Percentiles rank a stretch among this genome's conserved stretches.
phyloP scores from a whole-genome alignment of 208 protist genomes.

The Porcisia deanei region DNA sequence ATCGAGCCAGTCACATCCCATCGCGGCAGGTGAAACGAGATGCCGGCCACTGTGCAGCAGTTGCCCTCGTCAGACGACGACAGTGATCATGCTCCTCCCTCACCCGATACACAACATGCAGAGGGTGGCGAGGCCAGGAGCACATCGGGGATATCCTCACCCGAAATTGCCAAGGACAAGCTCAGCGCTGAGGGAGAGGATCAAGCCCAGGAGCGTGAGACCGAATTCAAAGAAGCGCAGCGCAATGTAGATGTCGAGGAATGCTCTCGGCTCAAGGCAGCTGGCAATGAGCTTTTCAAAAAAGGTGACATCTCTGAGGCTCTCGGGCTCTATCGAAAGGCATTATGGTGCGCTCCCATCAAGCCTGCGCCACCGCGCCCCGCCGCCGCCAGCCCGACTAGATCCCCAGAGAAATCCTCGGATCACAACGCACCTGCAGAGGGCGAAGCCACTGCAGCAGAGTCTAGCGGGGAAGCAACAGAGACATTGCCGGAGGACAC shows the following conservation, averaged over 20 bases:
- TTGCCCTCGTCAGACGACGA: constrained; percentile 28
- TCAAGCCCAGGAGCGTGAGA: not conserved
- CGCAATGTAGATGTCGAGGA: constrained; percentile 48
- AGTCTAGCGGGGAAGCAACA: not conserved
- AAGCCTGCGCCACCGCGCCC: constrained; percentile 46
- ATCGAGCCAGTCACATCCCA: not conserved
- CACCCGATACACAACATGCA: not conserved
- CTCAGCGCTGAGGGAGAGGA: not conserved
- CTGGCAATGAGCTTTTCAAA: constrained; percentile 70
- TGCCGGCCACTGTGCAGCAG: constrained; percentile 30
- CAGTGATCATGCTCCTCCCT: not conserved
- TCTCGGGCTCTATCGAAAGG: constrained; percentile 69
- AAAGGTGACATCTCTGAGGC: constrained; percentile 58
- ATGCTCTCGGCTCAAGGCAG: constrained; percentile 62
- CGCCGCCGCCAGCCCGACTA: not conserved
- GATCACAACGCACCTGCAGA: constrained; percentile 2
- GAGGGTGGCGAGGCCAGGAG: not conserved
- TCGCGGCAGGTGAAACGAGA: constrained; percentile 2
- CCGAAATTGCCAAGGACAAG: not conserved
- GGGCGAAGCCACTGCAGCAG: not conserved
- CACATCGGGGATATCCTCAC: not conserved
- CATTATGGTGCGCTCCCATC: constrained; percentile 54
- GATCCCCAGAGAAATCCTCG: not conserved
- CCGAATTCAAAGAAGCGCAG: not conserved
- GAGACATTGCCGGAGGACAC: constrained; percentile 26